A percentile compares a stretch with the other conserved stretches of the same genome.
These are phyloP conservation scores for Botrytis medusae DNA, from an alignment of 2,329 filamentous ascomycete genomes.

Conservation along the genomic window DNA sequence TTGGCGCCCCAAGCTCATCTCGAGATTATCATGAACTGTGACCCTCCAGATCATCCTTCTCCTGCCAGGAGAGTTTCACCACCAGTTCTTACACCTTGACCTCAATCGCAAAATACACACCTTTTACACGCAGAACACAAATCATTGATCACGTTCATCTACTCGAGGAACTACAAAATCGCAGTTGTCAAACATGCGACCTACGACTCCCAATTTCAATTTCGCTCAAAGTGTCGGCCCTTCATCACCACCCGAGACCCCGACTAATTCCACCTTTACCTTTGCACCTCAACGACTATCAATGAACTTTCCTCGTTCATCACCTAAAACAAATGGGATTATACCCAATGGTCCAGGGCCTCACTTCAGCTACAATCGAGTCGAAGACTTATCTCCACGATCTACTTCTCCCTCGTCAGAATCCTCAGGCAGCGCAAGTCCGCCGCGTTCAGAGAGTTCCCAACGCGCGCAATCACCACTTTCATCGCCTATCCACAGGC, in stretches of 20 bases:
- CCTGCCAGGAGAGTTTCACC: conserved; percentile 40
- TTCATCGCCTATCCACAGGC: conserved; percentile 23
- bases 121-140: background rate
- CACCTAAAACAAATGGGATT: conserved; percentile 44
- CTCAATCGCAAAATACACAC: conserved; percentile 13
- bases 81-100: conserved; percentile 40
- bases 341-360: conserved; percentile 42
- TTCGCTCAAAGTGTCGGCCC: conserved; percentile 42
- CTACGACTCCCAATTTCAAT: conserved; percentile 47
- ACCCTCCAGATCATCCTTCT: conserved; percentile 39
- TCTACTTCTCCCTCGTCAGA: conserved; percentile 38
- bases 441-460: conserved; percentile 36
- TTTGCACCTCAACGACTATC: conserved; percentile 34
- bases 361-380: conserved; percentile 40
- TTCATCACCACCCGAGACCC: conserved; percentile 51
- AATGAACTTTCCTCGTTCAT: conserved; percentile 31
- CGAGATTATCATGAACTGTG: conserved; percentile 41
- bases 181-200: conserved; percentile 41
- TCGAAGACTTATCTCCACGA: conserved; percentile 44
- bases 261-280: conserved; percentile 42
- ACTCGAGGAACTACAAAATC: conserved; percentile 17
- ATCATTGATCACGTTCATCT: background rate
- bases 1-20: conserved; percentile 29
- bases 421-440: conserved; percentile 31
- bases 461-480: conserved; percentile 25